Conservation (phyloP, 2,329 filamentous ascomycete genomes). For the Alternaria novae-zelandiae region DNA sequence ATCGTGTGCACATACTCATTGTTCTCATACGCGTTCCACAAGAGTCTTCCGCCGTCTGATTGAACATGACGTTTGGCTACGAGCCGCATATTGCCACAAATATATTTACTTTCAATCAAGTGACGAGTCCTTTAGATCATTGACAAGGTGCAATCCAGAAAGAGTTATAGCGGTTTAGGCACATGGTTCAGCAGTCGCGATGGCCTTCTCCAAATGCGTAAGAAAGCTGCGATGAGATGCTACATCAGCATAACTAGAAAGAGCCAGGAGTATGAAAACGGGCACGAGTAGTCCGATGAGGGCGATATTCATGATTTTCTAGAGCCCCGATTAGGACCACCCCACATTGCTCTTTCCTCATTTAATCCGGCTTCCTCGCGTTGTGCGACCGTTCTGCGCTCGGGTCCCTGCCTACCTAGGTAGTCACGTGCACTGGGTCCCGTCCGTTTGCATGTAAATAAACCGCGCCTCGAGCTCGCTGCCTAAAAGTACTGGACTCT, state of each 20-base stretch:
- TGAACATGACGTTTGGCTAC: neutral
- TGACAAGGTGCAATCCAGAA: neutral
- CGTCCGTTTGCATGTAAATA: conserved; percentile 3
- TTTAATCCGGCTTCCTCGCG: neutral
- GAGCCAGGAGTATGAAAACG: neutral
- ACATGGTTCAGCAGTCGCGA: neutral
- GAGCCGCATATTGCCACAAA: neutral
- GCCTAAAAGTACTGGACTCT: neutral
- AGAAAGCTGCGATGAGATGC: neutral
- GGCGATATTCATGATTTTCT: neutral
- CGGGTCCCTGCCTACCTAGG: neutral
- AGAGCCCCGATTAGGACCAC: too few species aligned
- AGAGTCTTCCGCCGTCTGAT: too few species aligned
- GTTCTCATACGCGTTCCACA: neutral
- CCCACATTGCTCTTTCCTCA: neutral
- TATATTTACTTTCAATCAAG: neutral
- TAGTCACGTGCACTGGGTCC: neutral
- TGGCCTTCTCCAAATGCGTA: neutral
- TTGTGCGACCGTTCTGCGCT: neutral
- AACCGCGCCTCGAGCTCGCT: neutral
- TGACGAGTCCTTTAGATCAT: neutral
- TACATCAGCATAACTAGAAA: neutral
- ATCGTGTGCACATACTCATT: neutral
- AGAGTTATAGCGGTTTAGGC: neutral
- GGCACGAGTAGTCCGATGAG: neutral